Percentiles rank a stretch among this genome's conserved stretches.
Conservation (phyloP, 306 rosid species). For the Prunus mira region DNA sequence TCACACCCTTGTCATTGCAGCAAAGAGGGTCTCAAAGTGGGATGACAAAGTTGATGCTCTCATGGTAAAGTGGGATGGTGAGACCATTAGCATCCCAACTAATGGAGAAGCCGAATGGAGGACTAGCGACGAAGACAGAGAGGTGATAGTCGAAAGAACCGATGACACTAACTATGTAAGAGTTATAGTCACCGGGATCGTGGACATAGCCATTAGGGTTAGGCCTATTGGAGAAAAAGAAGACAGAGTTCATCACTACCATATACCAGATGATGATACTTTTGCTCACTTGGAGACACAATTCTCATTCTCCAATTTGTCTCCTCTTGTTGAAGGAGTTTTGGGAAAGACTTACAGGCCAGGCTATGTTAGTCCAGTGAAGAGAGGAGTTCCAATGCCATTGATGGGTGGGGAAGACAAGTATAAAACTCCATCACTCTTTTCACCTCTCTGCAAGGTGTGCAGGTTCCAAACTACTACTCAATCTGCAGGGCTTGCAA, state of each 20-base stretch:
- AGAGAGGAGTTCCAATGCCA: constrained; percentile 65
- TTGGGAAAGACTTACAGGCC: constrained; percentile 73
- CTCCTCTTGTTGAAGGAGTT: constrained; percentile 63
- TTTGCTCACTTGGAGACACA: constrained; percentile 78
- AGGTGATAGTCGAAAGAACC: constrained; percentile 66
- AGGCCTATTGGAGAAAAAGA: constrained; percentile 60
- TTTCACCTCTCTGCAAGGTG: constrained; percentile 44
- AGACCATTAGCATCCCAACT: constrained; percentile 33
- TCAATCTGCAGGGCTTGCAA: too few relatives aligned
- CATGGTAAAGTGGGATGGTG: constrained; percentile 57
- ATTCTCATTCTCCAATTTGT: constrained; percentile 46
- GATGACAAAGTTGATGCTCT: constrained; percentile 55
- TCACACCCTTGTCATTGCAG: constrained; percentile 62
- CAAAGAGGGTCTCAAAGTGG: constrained; percentile 63
- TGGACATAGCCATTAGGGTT: constrained; percentile 58
- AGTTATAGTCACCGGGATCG: constrained; percentile 48
- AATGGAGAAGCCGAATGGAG: constrained; percentile 68
- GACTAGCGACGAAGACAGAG: constrained; percentile 38
- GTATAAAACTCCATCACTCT: constrained; percentile 49
- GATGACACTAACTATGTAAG: constrained; percentile 54
- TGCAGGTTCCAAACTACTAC: constrained; percentile 47
- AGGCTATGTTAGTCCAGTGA: constrained; percentile 63
- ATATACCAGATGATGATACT: constrained; percentile 51
- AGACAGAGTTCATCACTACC: constrained; percentile 67
- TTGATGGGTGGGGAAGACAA: constrained; percentile 71